Conservation (phyloP, 2,329 filamentous ascomycete species). For the Botrytis elliptica region DNA sequence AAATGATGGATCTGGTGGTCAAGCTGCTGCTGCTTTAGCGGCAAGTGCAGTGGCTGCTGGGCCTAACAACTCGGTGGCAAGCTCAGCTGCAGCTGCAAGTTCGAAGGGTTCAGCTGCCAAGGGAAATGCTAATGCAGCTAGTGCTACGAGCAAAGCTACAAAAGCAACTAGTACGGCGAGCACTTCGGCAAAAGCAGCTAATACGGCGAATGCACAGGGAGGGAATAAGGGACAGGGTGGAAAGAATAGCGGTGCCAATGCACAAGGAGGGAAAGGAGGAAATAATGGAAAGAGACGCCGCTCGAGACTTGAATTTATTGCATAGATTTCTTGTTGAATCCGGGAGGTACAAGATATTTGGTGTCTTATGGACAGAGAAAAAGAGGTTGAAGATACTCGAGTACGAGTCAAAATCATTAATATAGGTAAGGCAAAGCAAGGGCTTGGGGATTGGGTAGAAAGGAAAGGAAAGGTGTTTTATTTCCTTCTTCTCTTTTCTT, state of each 20-base stretch:
- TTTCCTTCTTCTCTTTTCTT: background rate
- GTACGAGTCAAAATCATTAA: background rate
- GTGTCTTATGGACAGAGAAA: too few relatives aligned
- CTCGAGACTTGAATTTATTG: constrained; percentile 15
- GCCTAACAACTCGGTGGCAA: background rate
- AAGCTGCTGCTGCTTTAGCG: constrained; percentile 26
- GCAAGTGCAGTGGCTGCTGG: constrained; percentile 39
- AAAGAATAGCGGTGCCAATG: background rate
- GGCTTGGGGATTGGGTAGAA: background rate
- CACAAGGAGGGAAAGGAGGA: constrained; percentile 10
- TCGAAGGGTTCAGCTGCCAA: constrained; percentile 38
- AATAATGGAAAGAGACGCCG: constrained; percentile 14
- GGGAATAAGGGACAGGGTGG: background rate
- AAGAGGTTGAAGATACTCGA: background rate
- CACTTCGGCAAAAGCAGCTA: background rate
- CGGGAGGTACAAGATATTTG: background rate
- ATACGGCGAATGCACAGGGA: background rate
- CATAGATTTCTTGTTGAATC: background rate
- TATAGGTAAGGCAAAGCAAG: background rate
- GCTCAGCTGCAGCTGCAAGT: constrained; percentile 22
- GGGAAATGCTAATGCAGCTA: constrained; percentile 23
- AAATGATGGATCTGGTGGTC: constrained; percentile 27
- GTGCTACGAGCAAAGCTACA: constrained; percentile 1
- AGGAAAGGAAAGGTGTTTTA: constrained; percentile 4
- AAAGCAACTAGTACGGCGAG: background rate